phyloP scores from a whole-genome alignment of 2,329 filamentous ascomycete species.

The Pseudogymnoascus verrucosus region DNA sequence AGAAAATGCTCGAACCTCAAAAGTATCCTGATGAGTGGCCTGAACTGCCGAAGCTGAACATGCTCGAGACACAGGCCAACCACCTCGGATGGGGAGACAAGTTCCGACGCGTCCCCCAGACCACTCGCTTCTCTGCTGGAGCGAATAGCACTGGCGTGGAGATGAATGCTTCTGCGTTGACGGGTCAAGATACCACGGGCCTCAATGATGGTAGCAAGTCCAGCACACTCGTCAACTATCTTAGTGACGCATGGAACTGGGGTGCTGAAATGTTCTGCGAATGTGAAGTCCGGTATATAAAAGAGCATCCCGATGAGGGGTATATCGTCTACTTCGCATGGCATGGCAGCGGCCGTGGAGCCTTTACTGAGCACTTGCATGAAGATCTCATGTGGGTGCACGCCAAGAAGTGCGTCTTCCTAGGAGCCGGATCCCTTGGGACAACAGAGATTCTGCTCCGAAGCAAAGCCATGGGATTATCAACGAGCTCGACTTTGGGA shows the following conservation, averaged over 20 bases:
- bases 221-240: conserved; percentile 57
- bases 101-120: conserved; percentile 51
- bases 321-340: conserved; percentile 59
- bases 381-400: conserved; percentile 60
- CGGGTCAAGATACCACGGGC: conserved; percentile 56
- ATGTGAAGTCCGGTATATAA: conserved; percentile 56
- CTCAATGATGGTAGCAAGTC: conserved; percentile 62
- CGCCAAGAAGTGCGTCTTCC: conserved; percentile 55
- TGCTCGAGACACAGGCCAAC: conserved; percentile 50
- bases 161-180: conserved; percentile 52
- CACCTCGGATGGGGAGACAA: conserved; percentile 42
- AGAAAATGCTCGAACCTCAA: conserved; percentile 48
- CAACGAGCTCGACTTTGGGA: conserved; percentile 49
- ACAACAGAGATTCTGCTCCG: conserved; percentile 59
- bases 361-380: conserved; percentile 46
- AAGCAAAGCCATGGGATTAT: conserved; percentile 50
- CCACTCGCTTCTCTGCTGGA: conserved; percentile 53
- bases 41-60: conserved; percentile 46
- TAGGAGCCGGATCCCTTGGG: conserved; percentile 57
- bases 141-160: conserved; percentile 56
- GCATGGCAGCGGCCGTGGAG: conserved; percentile 50
- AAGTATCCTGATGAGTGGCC: conserved; percentile 52
- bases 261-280: conserved; percentile 64
- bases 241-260: conserved; percentile 65
- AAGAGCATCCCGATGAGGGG: conserved; percentile 44